These are phyloP conservation scores for Mediolabrus comicus DNA, from an alignment of 108 stramenopile genomes.

Conservation along the genomic window DNA sequence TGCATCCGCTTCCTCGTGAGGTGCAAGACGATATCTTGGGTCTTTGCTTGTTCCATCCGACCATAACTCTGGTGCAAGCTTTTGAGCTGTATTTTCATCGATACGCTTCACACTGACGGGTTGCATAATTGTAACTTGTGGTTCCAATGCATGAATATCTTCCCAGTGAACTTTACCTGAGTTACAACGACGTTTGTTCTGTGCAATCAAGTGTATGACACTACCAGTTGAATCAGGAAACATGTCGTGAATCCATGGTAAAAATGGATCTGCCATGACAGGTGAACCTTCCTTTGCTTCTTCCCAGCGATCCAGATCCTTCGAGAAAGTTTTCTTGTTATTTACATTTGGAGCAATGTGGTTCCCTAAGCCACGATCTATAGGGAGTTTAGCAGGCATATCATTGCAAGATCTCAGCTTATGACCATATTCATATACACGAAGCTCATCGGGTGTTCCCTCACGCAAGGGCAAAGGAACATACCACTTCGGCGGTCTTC, in stretches of 20 bases:
- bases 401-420: constrained; percentile 57
- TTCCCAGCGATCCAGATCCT: constrained; percentile 38
- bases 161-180: constrained; percentile 49
- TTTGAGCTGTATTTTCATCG: neutral
- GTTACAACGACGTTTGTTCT: constrained; percentile 47
- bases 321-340: constrained; percentile 29
- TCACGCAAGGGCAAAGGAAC: constrained; percentile 65
- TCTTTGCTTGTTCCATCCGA: neutral
- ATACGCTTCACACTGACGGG: constrained; percentile 41
- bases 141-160: constrained; percentile 19
- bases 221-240: constrained; percentile 33
- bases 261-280: constrained; percentile 39
- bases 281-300: constrained; percentile 55
- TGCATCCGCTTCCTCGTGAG: constrained; percentile 37
- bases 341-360: constrained; percentile 54
- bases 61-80: constrained; percentile 5
- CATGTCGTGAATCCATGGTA: constrained; percentile 49
- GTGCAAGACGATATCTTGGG: constrained; percentile 35
- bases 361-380: constrained; percentile 57
- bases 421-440: constrained; percentile 42
- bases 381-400: constrained; percentile 62
- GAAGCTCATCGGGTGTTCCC: constrained; percentile 46
- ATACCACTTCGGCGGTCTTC: constrained; percentile 50
- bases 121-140: constrained; percentile 48
- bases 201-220: constrained; percentile 34